Conservation (phyloP, 306 rosid genomes). For the Begonia fuchsioides region DNA sequence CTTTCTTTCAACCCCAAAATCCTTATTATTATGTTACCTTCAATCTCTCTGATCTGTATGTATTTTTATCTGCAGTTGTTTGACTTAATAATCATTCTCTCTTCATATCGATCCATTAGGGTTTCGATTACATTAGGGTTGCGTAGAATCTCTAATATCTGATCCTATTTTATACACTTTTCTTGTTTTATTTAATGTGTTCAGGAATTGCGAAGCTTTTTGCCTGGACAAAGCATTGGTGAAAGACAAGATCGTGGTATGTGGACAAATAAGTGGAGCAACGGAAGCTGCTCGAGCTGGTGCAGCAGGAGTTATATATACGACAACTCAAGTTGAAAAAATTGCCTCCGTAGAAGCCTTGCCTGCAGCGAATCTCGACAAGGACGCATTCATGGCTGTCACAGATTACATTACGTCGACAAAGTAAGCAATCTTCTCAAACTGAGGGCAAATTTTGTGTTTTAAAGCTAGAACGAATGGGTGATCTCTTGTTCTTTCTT, state of each 20-base stretch:
- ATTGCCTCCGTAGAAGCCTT: not conserved
- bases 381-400: not conserved
- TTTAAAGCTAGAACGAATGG: not conserved
- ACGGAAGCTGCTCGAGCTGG: not conserved
- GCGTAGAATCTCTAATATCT: too few species aligned
- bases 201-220: not conserved
- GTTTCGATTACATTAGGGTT: too few species aligned
- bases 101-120: too few species aligned
- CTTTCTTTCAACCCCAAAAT: too few species aligned
- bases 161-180: too few species aligned
- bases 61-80: too few species aligned
- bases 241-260: not conserved
- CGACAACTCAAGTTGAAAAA: not conserved
- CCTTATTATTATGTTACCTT: too few species aligned
- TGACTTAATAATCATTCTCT: too few species aligned
- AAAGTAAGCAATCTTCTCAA: not conserved
- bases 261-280: not conserved
- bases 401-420: not conserved
- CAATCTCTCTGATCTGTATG: too few species aligned
- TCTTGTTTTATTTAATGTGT: too few species aligned
- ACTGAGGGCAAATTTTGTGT: too few species aligned
- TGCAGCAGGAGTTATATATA: not conserved
- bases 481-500: not conserved
- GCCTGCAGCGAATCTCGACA: not conserved
- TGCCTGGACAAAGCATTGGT: conserved; percentile 1